Base-by-base conservation (phyloP, 2,329 filamentous ascomycete species). In the Colletotrichum phormii region DNA sequence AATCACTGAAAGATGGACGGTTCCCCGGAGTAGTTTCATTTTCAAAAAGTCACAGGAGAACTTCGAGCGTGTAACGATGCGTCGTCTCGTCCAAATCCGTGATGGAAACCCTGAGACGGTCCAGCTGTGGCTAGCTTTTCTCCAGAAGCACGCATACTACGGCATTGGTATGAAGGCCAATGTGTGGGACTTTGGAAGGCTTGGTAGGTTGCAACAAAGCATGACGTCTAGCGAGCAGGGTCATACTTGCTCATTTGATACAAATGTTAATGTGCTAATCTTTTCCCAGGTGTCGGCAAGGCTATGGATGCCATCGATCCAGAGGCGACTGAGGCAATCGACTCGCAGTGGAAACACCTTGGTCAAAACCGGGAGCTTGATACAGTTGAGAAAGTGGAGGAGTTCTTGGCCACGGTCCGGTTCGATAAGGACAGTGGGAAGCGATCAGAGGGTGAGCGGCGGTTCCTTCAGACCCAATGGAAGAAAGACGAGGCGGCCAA, bases 161-260 rank as follows among this genome's bases (percentile, higher is more conserved):
- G 97, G 97, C n/a, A 92, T 98, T 53, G 97, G 97, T 78, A 97
- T 99, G 95, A 99, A 99, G 88, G 97, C 97, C 65, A 98, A 99
- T 81, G 89, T 98, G 62, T 99, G 94, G 91, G 94, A 98, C 80
- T 95, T 94, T 82, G 91, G 93, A 78, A 89, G 89, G 70, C 81
- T 95, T 72, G 92, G 93, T 72, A 67, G 33, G 57, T 62, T 7
- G 3, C 18, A 12, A 18, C 29, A 8, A 42, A 13, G 37, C 13
- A 42, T 18, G 37, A 18, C 24, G 12, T n/a, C 7, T 15, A 2
- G 22, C 13, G 11, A 8, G n/a, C 31, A 37, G 29, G 29, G 42
- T 65, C 5, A 11, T 33, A 15, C 54, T 26, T 33, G 15, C n/a
- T 49, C 9, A 1, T 63, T n/a, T 31, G n/a, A 4, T 51, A n/a